These are phyloP conservation scores for Angophora floribunda DNA, from an alignment of 345 rosid species.

Conservation along the genomic window DNA sequence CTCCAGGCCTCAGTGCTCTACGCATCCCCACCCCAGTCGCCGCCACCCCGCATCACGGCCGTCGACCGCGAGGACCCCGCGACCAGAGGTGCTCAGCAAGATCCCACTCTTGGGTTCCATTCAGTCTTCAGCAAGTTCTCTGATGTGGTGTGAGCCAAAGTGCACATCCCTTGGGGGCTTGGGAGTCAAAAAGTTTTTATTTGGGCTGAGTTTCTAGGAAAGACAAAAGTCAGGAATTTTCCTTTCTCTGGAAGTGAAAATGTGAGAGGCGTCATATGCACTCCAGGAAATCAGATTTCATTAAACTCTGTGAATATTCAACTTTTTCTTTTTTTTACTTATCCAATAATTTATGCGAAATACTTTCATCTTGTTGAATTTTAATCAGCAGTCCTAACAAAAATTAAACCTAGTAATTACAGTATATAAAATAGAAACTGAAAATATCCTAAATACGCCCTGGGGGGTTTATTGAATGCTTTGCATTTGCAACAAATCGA, in stretches of 20 bases:
- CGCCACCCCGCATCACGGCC: slow-evolving; percentile 22
- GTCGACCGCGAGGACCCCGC: slow-evolving; percentile 55
- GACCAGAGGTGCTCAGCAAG: slow-evolving; percentile 11
- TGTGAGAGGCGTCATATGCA: background rate
- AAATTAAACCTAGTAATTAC: background rate
- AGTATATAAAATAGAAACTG: background rate
- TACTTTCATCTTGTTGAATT: background rate
- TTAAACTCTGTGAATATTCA: background rate
- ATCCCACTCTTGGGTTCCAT: background rate
- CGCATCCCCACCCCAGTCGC: slow-evolving; percentile 64
- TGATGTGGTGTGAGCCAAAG: background rate
- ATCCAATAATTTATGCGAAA: background rate
- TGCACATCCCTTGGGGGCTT: background rate
- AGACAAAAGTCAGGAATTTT: background rate
- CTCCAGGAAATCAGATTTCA: background rate
- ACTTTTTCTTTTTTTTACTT: background rate
- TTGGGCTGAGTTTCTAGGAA: background rate
- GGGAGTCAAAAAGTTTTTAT: background rate
- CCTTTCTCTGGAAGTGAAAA: background rate
- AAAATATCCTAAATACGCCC: background rate
- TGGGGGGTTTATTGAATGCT: too few relatives aligned
- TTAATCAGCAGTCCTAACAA: background rate
- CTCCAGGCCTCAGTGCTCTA: slow-evolving; percentile 42
- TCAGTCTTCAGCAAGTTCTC: slow-evolving; percentile 14
- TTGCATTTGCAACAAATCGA: background rate